A percentile compares a stretch with the other conserved stretches of the same genome.
Evolutionary conservation across 495 filamentous ascomycete genomes (phyloP).

Genomic region (Bacidia rubella): DNA sequence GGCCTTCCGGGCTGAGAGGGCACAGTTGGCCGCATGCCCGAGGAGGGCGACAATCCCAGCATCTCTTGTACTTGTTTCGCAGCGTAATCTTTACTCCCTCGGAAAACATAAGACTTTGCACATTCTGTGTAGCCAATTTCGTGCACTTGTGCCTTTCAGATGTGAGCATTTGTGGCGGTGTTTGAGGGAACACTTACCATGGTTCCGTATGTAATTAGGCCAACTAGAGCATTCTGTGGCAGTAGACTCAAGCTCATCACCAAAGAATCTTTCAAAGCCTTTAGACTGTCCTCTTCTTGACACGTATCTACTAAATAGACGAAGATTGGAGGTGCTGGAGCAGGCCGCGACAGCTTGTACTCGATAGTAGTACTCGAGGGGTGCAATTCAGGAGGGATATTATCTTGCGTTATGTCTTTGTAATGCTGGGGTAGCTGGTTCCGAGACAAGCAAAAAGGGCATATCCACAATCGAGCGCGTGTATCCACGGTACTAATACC

Average conservation of each 20-base stretch:
- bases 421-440: slow-evolving; percentile 95
- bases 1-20: slow-evolving; percentile 69
- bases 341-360: slow-evolving; percentile 85
- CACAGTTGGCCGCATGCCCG: slow-evolving; percentile 59
- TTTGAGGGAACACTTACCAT: slow-evolving; percentile 48
- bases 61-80: slow-evolving; percentile 98
- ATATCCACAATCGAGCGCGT: slow-evolving; percentile 92
- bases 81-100: slow-evolving; percentile 92
- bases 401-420: slow-evolving; percentile 92
- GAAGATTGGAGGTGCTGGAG: slow-evolving; percentile 90
- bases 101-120: slow-evolving; percentile 98
- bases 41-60: slow-evolving; percentile 61
- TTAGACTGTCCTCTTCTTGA: slow-evolving; percentile 94
- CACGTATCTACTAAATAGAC: slow-evolving; percentile 97
- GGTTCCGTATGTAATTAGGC: slow-evolving; percentile 89
- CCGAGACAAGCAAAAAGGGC: slow-evolving; percentile 92
- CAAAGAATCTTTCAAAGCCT: slow-evolving; percentile 88
- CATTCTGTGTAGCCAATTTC: slow-evolving; percentile 97
- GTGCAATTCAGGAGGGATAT: slow-evolving; percentile 91
- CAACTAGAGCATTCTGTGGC: slow-evolving; percentile 86
- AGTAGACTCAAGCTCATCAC: slow-evolving; percentile 94
- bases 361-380: slow-evolving; percentile 93
- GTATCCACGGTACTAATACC: slow-evolving; percentile 75
- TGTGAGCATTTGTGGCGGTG: slow-evolving; percentile 20
- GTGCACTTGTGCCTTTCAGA: slow-evolving; percentile 73